A percentile compares a stretch with the other conserved stretches of the same genome.
Conservation (phyloP, 106 monocot species). For the Dendrobium officinale region DNA sequence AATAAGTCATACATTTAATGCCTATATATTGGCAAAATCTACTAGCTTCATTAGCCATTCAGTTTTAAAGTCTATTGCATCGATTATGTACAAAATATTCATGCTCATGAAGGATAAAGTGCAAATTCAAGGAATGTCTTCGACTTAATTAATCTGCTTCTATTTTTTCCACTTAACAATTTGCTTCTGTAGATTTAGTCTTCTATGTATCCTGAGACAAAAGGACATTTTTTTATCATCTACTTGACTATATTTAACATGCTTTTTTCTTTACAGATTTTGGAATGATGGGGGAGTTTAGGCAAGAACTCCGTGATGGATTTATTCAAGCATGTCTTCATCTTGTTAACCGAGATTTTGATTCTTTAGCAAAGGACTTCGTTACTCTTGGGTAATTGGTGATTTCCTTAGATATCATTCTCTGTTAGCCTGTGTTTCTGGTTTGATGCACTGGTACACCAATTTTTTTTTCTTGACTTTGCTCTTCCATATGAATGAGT, state of each 20-base stretch:
- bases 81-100: background rate
- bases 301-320: conserved; percentile 91
- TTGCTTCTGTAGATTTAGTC: background rate
- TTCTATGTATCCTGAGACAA: background rate
- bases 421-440: background rate
- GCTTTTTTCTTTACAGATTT: conserved; percentile 62
- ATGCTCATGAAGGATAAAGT: background rate
- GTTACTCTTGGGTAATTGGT: conserved; percentile 87
- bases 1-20: background rate
- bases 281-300: conserved; percentile 99
- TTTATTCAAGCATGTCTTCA: conserved; percentile 99
- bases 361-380: conserved; percentile 92
- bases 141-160: background rate
- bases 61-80: background rate
- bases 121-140: background rate
- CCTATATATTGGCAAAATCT: background rate
- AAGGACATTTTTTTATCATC: background rate
- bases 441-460: background rate
- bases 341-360: conserved; percentile 98
- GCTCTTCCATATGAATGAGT: background rate
- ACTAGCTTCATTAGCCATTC: background rate
- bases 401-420: background rate
- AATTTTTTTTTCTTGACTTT: background rate
- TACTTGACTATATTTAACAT: background rate
- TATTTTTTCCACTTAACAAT: background rate